phyloP scores from a whole-genome alignment of 768 basidiomycete species.

The Russula earlei region DNA sequence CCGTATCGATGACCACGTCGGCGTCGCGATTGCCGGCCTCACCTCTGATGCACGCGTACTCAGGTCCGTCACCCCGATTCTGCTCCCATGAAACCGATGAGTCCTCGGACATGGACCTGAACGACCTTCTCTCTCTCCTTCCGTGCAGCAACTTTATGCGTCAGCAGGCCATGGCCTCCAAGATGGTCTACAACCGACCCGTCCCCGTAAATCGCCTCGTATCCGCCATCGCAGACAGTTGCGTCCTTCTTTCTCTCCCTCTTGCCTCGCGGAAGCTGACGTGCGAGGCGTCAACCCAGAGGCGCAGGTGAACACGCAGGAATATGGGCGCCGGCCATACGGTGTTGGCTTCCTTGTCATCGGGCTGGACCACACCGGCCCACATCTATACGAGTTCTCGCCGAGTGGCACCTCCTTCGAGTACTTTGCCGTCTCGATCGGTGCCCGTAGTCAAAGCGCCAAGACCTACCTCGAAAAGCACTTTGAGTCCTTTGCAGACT shows the following conservation, averaged over 20 bases:
- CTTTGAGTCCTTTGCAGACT: conserved; percentile 76
- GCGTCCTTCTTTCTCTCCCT: conserved; percentile 29
- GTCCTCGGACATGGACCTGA: not conserved
- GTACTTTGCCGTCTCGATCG: conserved; percentile 97
- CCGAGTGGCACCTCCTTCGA: conserved; percentile 96
- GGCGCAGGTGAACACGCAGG: conserved; percentile 98
- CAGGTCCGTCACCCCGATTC: conserved; percentile 46
- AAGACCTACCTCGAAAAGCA: conserved; percentile 98
- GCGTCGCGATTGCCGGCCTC: conserved; percentile 98
- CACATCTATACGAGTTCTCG: conserved; percentile 97
- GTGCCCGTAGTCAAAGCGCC: conserved; percentile 94
- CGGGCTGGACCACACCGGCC: conserved; percentile 92
- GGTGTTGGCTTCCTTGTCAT: conserved; percentile 98
- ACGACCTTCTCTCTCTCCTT: not conserved
- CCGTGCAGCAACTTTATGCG: conserved; percentile 93
- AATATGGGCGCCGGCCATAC: conserved; percentile 94
- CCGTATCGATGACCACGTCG: conserved; percentile 97
- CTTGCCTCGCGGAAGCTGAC: not conserved
- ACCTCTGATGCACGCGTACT: conserved; percentile 97
- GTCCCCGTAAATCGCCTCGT: conserved; percentile 93
- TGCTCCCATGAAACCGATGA: no score
- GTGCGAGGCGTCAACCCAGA: conserved; percentile 37
- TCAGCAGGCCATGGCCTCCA: conserved; percentile 92
- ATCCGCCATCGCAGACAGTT: conserved; percentile 92
- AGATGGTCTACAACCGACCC: conserved; percentile 92